Conservation (phyloP, 495 filamentous ascomycete genomes). For the Neurospora sublineolata region DNA sequence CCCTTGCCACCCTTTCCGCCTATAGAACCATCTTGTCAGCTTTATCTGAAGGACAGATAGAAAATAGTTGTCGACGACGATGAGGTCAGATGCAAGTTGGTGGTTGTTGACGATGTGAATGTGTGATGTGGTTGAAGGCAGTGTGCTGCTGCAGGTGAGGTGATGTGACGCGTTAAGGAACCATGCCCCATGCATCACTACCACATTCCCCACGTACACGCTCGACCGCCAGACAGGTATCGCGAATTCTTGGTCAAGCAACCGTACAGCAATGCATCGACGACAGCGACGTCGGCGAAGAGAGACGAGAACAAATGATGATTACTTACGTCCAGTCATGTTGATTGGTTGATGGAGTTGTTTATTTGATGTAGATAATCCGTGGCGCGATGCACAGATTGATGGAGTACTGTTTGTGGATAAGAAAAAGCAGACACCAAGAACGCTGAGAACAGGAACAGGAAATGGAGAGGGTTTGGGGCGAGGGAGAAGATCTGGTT, state of each 20-base stretch:
- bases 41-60: not conserved
- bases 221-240: conserved; percentile 13
- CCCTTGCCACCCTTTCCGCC: conserved; percentile 80
- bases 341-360: conserved; percentile 33
- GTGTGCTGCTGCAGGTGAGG: not conserved
- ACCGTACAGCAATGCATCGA: conserved; percentile 1
- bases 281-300: conserved; percentile 9
- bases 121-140: not conserved
- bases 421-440: not conserved
- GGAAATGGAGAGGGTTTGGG: not conserved
- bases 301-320: conserved; percentile 9
- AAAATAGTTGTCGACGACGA: conserved; percentile 1
- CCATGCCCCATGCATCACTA: conserved; percentile 7
- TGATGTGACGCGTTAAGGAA: conserved; percentile 16
- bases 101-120: not conserved
- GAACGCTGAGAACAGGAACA: not conserved
- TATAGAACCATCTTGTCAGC: conserved; percentile 25
- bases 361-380: conserved; percentile 19
- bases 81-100: not conserved
- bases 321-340: conserved; percentile 93
- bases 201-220: conserved; percentile 13
- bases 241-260: conserved; percentile 13
- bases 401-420: conserved; percentile 15
- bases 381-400: conserved; percentile 14
- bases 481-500: not conserved